phyloP scores from a whole-genome alignment of 306 rosid species.

The Cicer judaicum region DNA sequence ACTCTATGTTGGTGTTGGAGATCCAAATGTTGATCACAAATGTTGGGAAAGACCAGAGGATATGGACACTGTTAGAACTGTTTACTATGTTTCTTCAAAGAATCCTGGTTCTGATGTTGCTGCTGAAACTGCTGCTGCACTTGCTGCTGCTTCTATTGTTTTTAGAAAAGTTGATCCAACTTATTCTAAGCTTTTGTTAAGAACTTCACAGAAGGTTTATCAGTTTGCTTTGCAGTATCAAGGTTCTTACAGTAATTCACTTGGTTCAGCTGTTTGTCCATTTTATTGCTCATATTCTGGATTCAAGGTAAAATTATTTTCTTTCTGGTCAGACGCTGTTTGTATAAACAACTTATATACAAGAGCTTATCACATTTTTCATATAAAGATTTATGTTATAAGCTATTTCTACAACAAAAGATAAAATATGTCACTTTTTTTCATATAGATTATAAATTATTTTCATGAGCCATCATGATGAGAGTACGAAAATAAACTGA shows the following conservation, averaged over 20 bases:
- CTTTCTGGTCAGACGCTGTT: too few species aligned
- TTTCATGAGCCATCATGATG: too few species aligned
- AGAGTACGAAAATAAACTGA: too few species aligned
- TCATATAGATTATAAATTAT: too few species aligned
- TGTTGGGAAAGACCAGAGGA: constrained; percentile 99
- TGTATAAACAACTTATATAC: too few species aligned
- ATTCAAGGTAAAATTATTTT: constrained; percentile 59
- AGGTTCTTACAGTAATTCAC: constrained; percentile 84
- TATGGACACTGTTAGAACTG: constrained; percentile 71
- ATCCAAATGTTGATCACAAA: constrained; percentile 77
- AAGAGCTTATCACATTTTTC: too few species aligned
- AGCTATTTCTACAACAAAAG: too few species aligned
- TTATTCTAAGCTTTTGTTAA: constrained; percentile 64
- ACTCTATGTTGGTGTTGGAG: constrained; percentile 91
- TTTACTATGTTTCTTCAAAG: constrained; percentile 66
- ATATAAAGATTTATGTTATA: too few species aligned
- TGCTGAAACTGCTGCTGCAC: constrained; percentile 88
- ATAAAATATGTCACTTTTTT: too few species aligned
- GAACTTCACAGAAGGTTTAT: constrained; percentile 70
- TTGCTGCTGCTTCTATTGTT: constrained; percentile 87
- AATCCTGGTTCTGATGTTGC: constrained; percentile 92
- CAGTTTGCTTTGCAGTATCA: constrained; percentile 71
- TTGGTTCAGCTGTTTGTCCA: constrained; percentile 86
- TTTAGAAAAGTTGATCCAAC: constrained; percentile 67
- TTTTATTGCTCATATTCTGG: constrained; percentile 97